These are phyloP conservation scores for Oryza australiensis DNA, from an alignment of 176 grass and related monocot species.

Conservation along the genomic window DNA sequence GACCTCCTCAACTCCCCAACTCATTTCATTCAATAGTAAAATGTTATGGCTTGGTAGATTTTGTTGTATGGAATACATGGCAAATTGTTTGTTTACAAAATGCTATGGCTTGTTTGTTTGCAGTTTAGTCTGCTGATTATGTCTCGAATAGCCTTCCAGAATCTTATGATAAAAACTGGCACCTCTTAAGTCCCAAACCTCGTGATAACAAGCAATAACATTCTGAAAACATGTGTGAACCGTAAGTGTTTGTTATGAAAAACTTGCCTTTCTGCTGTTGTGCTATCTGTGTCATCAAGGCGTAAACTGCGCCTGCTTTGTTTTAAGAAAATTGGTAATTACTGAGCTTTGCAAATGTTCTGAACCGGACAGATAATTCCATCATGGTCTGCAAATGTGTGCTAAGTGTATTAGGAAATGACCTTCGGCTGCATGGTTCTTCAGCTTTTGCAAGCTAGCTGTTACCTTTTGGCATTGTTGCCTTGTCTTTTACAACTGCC, in stretches of 20 bases:
- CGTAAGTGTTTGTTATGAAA: not conserved
- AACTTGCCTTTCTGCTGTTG: not conserved
- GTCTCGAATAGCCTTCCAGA: not conserved
- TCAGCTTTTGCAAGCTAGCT: slow-evolving; percentile 14
- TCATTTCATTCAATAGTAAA: not conserved
- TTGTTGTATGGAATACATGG: not conserved
- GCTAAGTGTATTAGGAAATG: not conserved
- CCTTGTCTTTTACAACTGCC: not conserved
- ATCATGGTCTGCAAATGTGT: not conserved
- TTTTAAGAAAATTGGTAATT: not conserved
- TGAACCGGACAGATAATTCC: not conserved
- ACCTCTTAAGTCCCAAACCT: not conserved
- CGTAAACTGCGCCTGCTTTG: not conserved
- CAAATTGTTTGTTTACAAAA: not conserved
- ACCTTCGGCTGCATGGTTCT: not conserved
- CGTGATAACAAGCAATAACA: not conserved
- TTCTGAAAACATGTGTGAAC: not conserved
- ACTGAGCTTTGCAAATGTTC: not conserved
- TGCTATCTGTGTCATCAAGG: not conserved
- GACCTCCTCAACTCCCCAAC: not conserved
- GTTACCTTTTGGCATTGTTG: not conserved
- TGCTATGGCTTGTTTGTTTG: not conserved
- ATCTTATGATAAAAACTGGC: not conserved
- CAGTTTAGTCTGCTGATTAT: not conserved
- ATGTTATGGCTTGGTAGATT: not conserved